Evolutionary conservation across 345 rosid genomes (phyloP), one percentile per base, ranked within the genome.

Genomic region (Populus pruinosa): DNA sequence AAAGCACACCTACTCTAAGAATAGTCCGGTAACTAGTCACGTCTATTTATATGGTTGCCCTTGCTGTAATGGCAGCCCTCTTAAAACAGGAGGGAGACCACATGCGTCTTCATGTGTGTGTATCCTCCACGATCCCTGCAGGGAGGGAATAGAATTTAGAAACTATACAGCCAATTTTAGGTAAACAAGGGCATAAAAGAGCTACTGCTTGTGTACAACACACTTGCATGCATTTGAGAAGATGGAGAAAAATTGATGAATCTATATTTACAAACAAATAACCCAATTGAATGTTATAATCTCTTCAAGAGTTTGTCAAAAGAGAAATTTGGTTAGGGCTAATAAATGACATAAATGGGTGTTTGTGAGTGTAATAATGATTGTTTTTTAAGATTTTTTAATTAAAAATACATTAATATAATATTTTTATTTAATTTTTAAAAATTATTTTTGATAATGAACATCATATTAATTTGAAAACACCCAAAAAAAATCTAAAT

Each of bases 351-450:
- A 18, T 33, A 33, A 33, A 33, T 4, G 0, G 5, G 0, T 33
- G 0, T 33, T 33, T 0, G 35, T 0, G 0, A 4, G 0, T 4
- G 0, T 33, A 4, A 0, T 33, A 0, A 0, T 0, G 0, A 0
- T 33, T 3, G 4, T 0, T 33, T 33, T 33, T 33, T 0, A 33
- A 33, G 5, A 0, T 33, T 33, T 33, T 33, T 33, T 33, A 0
- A 3, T 33, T 33, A 4, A 33, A 33, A 4, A 33, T 33, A 33
- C 0, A 33, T 0, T 33, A 33, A 33, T 0, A 33, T 33, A 33
- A 33, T 33, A 33, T 33, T 33, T 33, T 31, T 27, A 27, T 2
- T 31, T 31, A 31, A 31, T 31, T 31, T 33, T 33, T 33, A 33
- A 33, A 33, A 4, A 33, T 4, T 33, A 4, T 33, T 33, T 4